These are phyloP conservation scores for Sherardia arvensis DNA, from an alignment of 257 asterid genomes.

Conservation along the genomic window DNA sequence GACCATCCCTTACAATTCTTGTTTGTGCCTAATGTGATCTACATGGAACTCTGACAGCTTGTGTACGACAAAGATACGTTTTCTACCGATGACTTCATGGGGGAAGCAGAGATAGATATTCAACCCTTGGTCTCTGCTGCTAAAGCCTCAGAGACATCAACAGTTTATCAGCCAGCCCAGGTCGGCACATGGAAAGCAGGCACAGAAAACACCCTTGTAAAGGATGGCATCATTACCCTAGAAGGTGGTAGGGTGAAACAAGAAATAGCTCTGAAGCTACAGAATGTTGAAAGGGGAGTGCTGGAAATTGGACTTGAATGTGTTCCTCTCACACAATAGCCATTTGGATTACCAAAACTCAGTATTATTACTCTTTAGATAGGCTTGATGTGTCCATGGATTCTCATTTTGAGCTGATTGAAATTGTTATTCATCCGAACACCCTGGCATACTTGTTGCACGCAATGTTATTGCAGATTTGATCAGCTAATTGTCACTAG, in stretches of 20 bases:
- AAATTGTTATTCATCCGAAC: not conserved
- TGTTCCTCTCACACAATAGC: conserved; percentile 73
- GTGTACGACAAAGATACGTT: conserved; percentile 91
- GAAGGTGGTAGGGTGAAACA: conserved; percentile 67
- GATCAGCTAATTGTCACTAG: not conserved
- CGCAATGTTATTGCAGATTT: not conserved
- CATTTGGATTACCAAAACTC: not conserved
- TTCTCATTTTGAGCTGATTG: not conserved
- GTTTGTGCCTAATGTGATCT: not conserved
- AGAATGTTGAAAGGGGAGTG: conserved; percentile 71
- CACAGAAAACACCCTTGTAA: conserved; percentile 43
- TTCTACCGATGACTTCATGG: conserved; percentile 89
- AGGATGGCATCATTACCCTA: conserved; percentile 44
- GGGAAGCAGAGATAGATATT: conserved; percentile 81
- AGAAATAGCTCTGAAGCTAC: conserved; percentile 60
- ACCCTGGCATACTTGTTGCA: not conserved
- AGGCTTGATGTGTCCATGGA: not conserved
- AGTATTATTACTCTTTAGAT: not conserved
- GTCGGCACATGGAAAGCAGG: conserved; percentile 43
- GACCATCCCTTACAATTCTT: not conserved
- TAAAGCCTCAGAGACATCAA: conserved; percentile 50
- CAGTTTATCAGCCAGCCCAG: conserved; percentile 36
- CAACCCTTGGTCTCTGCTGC: conserved; percentile 79
- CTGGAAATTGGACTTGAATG: conserved; percentile 90
- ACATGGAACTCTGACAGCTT: conserved; percentile 31